Base-by-base conservation (phyloP, 805 yeast species). In the Millerozyma acaciae region DNA sequence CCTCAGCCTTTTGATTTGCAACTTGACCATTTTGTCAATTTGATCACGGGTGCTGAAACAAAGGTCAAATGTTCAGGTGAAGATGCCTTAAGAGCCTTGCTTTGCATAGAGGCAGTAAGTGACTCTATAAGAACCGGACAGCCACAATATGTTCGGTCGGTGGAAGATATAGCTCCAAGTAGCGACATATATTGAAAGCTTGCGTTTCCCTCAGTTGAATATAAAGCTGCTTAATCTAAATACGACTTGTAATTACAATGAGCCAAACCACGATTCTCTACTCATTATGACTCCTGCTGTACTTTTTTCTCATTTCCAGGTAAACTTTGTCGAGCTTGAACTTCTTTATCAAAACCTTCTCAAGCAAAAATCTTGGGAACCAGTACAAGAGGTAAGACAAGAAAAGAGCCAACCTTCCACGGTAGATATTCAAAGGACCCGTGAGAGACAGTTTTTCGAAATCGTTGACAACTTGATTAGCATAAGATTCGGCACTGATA, bases 401-500 rank as follows among this genome's bases (percentile, higher is more conserved):
- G 3, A 68, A 28, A 1, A 48, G 41, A 4, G 79, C 72, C 53
- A 55, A 53, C 1, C 60, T 45, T 5, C 90, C 90, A 33, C 82
- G 60, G 50, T 78, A 79, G 10, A 71, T 59, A 48, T 79, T 74
- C 26, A 80, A 67, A 13, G 38, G 31, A 3, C 61, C 58, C 3
- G 39, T 45, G 18, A 80, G 60, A n/a, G 38, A 44, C 26, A 54
- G 50, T 5, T 32, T 20, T 40, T 63, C 67, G 38, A 66, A 65
- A 43, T 78, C 84, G 24, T 54, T 49, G n/a, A 75, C 75, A 1
- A 82, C 76, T 29, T 64, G 50, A 13, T 46, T 45, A 1, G 87
- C 87, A 48, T 78, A 84, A 1, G 34, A 52, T n/a, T 69, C 76
- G 0, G 85, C 70, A 1, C 59, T 34, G 73, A 79, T 75, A 17